Evolutionary conservation across 306 rosid genomes (phyloP).

Genomic region (Ceratonia siliqua): DNA sequence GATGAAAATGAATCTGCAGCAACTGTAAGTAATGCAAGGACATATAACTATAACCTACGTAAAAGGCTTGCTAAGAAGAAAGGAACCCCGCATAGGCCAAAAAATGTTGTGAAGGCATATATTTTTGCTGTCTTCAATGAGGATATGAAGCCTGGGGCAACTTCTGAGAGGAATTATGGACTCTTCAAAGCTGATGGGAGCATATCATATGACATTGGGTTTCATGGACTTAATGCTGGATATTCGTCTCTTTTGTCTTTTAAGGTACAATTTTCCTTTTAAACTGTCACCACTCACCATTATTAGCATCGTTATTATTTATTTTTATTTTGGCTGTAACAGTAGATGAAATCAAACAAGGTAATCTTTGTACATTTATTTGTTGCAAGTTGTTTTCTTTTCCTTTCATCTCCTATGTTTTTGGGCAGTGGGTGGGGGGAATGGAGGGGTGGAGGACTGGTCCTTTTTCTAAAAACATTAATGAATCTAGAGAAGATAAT

Average conservation of each 20-base stretch:
- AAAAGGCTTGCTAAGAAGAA: constrained; percentile 91
- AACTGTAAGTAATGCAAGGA: constrained; percentile 69
- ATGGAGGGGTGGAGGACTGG: background rate
- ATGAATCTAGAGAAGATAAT: constrained; percentile 1
- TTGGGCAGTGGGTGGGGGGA: background rate
- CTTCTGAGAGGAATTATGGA: constrained; percentile 89
- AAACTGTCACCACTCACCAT: background rate
- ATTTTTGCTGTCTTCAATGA: constrained; percentile 87
- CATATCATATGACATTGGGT: constrained; percentile 82
- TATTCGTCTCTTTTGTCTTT: constrained; percentile 53
- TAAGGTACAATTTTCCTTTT: constrained; percentile 54
- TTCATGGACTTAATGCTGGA: constrained; percentile 83
- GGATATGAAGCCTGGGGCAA: constrained; percentile 60
- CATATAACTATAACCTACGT: constrained; percentile 82
- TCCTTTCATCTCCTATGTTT: background rate
- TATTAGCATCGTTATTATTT: too few species aligned
- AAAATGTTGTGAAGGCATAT: constrained; percentile 75
- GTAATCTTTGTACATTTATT: background rate
- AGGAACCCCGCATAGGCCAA: constrained; percentile 94
- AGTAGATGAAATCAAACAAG: background rate
- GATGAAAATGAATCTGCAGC: constrained; percentile 75
- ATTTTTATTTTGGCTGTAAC: background rate
- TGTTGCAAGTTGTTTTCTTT: background rate
- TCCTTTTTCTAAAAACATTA: background rate
- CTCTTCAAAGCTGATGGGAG: constrained; percentile 92